These are phyloP conservation scores for Cordyceps farinosa DNA, from an alignment of 2,329 filamentous ascomycete genomes.

Conservation along the genomic window DNA sequence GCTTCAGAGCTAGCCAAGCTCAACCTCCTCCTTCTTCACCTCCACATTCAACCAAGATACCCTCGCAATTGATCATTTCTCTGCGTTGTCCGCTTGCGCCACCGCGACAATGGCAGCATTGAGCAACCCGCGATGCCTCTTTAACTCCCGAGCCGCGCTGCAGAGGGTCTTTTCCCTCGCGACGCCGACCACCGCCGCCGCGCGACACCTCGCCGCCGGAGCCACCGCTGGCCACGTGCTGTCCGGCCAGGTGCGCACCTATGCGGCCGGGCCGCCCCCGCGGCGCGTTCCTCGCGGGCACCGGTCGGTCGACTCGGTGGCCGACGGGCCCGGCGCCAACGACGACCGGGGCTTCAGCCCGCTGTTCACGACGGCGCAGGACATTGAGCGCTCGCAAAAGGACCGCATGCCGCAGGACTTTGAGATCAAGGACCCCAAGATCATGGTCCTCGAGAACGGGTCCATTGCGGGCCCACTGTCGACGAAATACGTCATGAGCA, in stretches of 20 bases:
- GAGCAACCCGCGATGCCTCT: slow-evolving; percentile 37
- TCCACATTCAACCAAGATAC: background rate
- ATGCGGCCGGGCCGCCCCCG: slow-evolving; percentile 14
- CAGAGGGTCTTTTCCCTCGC: slow-evolving; percentile 43
- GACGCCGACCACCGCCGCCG: slow-evolving; percentile 19
- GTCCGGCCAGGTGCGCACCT: slow-evolving; percentile 21
- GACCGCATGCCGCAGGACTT: slow-evolving; percentile 41
- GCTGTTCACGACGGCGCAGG: slow-evolving; percentile 35
- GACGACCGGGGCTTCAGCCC: slow-evolving; percentile 29
- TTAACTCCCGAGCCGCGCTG: slow-evolving; percentile 44
- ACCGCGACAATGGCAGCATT: slow-evolving; percentile 26
- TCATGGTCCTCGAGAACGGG: slow-evolving; percentile 41
- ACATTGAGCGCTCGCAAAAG: slow-evolving; percentile 33
- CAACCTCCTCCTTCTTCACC: slow-evolving; percentile 14
- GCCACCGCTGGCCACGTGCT: slow-evolving; percentile 20
- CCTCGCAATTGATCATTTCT: background rate
- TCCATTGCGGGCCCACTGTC: slow-evolving; percentile 37
- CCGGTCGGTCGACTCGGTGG: slow-evolving; percentile 5
- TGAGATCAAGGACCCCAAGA: slow-evolving; percentile 41
- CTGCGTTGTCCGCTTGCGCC: too few species aligned
- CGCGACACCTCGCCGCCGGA: slow-evolving; percentile 13
- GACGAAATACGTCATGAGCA: slow-evolving; percentile 40
- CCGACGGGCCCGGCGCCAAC: slow-evolving; percentile 12
- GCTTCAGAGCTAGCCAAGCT: slow-evolving; percentile 1
- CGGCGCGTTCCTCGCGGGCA: slow-evolving; percentile 16